Conservation (phyloP, 768 basidiomycete genomes). For the Wakefieldia striispora region DNA sequence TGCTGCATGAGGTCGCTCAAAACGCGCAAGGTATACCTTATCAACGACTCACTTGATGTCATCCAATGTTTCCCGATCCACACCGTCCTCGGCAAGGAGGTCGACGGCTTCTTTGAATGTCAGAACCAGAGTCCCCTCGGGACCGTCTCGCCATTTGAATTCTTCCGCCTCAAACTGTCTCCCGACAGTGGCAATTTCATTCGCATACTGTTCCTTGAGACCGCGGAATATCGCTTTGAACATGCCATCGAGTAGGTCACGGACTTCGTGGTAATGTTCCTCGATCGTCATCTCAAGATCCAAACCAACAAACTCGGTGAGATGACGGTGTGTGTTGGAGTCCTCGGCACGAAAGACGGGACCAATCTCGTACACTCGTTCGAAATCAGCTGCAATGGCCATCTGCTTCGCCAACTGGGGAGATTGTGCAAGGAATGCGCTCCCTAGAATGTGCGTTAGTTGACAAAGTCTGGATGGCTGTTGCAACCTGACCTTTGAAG, state of each 20-base stretch:
- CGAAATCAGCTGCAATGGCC: constrained; percentile 98
- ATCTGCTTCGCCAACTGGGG: constrained; percentile 99
- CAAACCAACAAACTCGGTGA: constrained; percentile 97
- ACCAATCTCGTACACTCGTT: constrained; percentile 96
- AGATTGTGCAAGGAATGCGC: constrained; percentile 92
- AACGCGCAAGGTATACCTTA: neutral
- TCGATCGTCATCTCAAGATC: constrained; percentile 99
- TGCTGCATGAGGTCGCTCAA: constrained; percentile 48
- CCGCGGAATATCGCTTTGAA: constrained; percentile 85
- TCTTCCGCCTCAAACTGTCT: constrained; percentile 94
- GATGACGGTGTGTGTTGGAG: constrained; percentile 94
- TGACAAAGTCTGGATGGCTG: neutral
- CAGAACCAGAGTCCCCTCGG: constrained; percentile 76
- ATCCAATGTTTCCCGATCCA: constrained; percentile 71
- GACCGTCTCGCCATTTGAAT: constrained; percentile 79
- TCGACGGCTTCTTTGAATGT: constrained; percentile 87
- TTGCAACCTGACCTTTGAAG: constrained; percentile 70
- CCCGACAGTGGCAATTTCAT: constrained; percentile 79
- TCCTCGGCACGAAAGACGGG: constrained; percentile 97
- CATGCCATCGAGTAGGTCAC: constrained; percentile 87
- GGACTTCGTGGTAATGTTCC: constrained; percentile 97
- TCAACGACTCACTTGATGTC: constrained; percentile 74
- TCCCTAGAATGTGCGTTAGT: constrained; percentile 46
- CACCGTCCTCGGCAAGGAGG: constrained; percentile 83
- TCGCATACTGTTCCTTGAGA: constrained; percentile 68